These are phyloP conservation scores for Macrolepiota albuminosa DNA, from an alignment of 768 basidiomycete genomes.

Conservation along the genomic window DNA sequence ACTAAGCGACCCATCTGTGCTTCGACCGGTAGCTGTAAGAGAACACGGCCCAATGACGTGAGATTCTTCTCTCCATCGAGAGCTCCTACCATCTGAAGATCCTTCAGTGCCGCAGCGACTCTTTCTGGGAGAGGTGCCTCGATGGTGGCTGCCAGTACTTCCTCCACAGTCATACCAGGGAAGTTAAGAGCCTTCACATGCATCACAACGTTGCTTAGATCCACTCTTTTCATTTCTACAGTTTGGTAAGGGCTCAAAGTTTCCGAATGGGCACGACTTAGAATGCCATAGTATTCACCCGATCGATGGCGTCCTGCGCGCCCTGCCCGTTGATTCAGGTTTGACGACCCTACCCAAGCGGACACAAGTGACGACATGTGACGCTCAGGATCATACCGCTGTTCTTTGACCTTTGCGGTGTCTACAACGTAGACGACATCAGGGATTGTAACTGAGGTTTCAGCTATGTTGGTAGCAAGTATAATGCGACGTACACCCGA, in stretches of 20 bases:
- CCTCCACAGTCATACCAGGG: constrained; percentile 79
- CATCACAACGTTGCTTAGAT: constrained; percentile 92
- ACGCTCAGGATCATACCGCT: constrained; percentile 82
- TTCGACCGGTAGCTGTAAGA: constrained; percentile 87
- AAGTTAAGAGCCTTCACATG: constrained; percentile 92
- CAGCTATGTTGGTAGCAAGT: constrained; percentile 91
- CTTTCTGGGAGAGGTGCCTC: constrained; percentile 82
- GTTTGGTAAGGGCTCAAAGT: constrained; percentile 74
- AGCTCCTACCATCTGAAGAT: constrained; percentile 83
- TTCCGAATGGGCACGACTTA: constrained; percentile 57
- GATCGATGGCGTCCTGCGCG: constrained; percentile 88
- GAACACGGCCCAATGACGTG: constrained; percentile 82
- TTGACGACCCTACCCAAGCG: constrained; percentile 88
- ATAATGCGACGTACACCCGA: constrained; percentile 81
- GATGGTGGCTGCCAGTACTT: constrained; percentile 79
- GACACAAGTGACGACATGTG: constrained; percentile 87
- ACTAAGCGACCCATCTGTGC: constrained; percentile 87
- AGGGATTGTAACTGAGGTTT: constrained; percentile 93
- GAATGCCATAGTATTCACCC: constrained; percentile 87
- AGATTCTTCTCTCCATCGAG: constrained; percentile 70
- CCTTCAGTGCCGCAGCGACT: constrained; percentile 73
- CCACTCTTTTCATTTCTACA: constrained; percentile 93
- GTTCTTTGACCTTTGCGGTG: constrained; percentile 82
- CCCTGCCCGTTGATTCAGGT: constrained; percentile 87
- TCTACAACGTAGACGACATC: constrained; percentile 95